A percentile compares a stretch with the other conserved stretches of the same genome.
Evolutionary conservation across 73 alveolate genomes (phyloP).

Genomic region (Symbiodinium natans): DNA sequence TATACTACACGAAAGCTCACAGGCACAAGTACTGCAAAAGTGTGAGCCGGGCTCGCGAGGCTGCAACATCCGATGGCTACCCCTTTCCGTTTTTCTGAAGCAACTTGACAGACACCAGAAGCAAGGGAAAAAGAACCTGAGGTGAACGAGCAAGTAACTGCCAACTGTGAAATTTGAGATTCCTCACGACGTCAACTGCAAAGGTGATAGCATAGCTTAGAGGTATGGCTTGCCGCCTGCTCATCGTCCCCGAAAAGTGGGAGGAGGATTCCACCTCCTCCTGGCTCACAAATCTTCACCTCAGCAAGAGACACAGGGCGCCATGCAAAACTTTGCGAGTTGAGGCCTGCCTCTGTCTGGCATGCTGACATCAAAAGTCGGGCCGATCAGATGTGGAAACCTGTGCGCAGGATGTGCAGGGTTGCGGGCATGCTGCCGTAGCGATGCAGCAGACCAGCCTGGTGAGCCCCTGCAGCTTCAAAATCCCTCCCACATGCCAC

Average conservation of each 20-base stretch:
- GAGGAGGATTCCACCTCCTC: conserved; percentile 58
- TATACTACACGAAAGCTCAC: too few relatives aligned
- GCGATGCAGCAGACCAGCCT: too few relatives aligned
- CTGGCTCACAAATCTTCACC: conserved; percentile 90
- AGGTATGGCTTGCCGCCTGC: too few relatives aligned
- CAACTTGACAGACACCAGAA: not conserved
- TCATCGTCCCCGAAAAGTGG: conserved; percentile 93
- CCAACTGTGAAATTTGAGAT: too few relatives aligned
- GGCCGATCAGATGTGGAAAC: not conserved
- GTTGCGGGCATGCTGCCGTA: too few relatives aligned
- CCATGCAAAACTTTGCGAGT: not conserved
- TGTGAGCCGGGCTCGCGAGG: too few relatives aligned
- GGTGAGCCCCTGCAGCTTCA: not conserved
- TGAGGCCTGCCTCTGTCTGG: conserved; percentile 3
- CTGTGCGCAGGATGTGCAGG: too few relatives aligned
- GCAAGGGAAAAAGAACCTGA: too few relatives aligned
- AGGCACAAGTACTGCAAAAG: too few relatives aligned
- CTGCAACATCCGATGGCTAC: not conserved
- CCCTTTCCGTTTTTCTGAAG: not conserved
- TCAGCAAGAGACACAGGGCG: not conserved
- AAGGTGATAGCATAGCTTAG: too few relatives aligned
- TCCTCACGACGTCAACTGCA: too few relatives aligned
- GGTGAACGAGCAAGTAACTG: too few relatives aligned
- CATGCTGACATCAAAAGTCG: conserved; percentile 13
- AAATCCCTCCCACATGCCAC: not conserved